Percentiles rank a stretch among this genome's conserved stretches.
phyloP scores from a whole-genome alignment of 2,329 filamentous ascomycete genomes.

The Trichophyton benhamiae region DNA sequence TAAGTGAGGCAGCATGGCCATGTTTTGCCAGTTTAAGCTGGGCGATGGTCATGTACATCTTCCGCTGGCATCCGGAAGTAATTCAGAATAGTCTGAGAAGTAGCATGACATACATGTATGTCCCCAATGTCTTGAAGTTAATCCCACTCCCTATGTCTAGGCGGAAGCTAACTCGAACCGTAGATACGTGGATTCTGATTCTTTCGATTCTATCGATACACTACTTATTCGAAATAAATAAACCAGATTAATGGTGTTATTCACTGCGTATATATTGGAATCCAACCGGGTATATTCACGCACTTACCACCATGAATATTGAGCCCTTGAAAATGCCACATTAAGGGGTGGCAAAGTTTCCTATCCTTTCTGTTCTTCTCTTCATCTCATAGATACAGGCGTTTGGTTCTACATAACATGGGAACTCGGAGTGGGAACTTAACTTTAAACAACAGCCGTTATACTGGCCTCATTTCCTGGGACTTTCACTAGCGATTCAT shows the following conservation, averaged over 20 bases:
- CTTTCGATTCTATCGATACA: slow-evolving; percentile 77
- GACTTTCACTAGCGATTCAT: background rate
- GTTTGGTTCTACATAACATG: background rate
- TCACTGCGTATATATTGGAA: background rate
- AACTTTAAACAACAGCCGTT: background rate
- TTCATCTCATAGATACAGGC: background rate
- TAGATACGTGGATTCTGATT: slow-evolving; percentile 66
- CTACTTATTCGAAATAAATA: slow-evolving; percentile 74
- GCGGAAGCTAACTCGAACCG: slow-evolving; percentile 7
- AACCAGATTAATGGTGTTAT: slow-evolving; percentile 1
- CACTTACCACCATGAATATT: background rate
- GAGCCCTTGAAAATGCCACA: background rate
- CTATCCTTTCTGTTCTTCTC: background rate
- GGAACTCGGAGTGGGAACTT: background rate
- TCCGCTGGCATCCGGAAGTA: slow-evolving; percentile 80
- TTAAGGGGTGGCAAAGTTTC: background rate
- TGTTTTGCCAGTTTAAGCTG: slow-evolving; percentile 83
- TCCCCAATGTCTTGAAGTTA: slow-evolving; percentile 14
- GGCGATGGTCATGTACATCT: slow-evolving; percentile 91
- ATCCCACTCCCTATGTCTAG: background rate
- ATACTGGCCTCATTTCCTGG: background rate
- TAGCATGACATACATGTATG: slow-evolving; percentile 97
- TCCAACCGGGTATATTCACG: background rate
- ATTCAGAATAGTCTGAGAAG: slow-evolving; percentile 81
- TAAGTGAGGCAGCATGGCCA: slow-evolving; percentile 71